Evolutionary conservation across 2,329 filamentous ascomycete genomes (phyloP), one percentile per base, ranked within the genome.

Genomic region (Venturia pyrina): DNA sequence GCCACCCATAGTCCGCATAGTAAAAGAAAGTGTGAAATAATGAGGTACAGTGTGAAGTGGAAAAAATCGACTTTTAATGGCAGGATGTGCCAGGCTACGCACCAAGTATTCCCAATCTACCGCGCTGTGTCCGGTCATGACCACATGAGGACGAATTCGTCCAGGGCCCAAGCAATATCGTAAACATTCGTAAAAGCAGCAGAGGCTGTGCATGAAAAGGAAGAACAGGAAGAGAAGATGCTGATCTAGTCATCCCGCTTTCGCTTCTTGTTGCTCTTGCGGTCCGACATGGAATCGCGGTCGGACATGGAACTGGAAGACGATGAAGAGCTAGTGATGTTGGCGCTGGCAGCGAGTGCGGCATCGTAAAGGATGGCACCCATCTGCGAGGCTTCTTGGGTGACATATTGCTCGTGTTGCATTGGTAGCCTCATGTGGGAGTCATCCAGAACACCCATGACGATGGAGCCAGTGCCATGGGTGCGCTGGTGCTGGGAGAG

Each of bases 401-500:
- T 37, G 66, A 68, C 17, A 17, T 59, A 40, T 28, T 57, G 43
- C 32, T 67, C 59, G 15, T 63, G 43, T 13, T 76, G 74, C 63
- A 73, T 74, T 66, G 76, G 77, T 62, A 79, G 79, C 40, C 75
- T 71, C 32, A 80, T 71, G 68, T 91, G 88, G 56, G 84, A 83
- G 65, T 89, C 85, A 69, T 93, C 90, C 62, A 96, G 83, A 62
- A 97, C 84, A 73, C 91, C 90, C 89, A 98, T 93, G 73, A 96
- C 88, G 70, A 97, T 90, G 68, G 92, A 90, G 68, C 92, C 91
- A 67, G 88, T 89, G 66, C 92, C 92, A 74, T 99, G 95, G 5
- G 95, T 99, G 69, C 95, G 87, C 69, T 95, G 89, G 76, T 99
- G 95, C 80, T 99, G 95, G 32, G 92, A 90, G 19, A 99, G 85